Base-by-base conservation (phyloP, 371 early-diverging fungal genomes). In the Apophysomyces trapeziformis region DNA sequence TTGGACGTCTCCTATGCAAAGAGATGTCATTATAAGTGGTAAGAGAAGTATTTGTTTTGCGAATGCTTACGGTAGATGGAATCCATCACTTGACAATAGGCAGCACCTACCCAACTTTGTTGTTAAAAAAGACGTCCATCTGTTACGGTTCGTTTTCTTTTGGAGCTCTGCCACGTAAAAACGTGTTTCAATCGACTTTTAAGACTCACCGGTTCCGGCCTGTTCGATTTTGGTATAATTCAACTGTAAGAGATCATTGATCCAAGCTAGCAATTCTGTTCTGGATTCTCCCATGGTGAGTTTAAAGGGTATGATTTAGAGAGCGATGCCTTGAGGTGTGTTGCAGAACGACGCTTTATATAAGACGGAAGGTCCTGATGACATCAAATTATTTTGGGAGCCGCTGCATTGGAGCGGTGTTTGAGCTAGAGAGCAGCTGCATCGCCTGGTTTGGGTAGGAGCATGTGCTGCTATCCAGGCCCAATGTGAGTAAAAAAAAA, bases 161-260 rank as follows among this genome's bases (percentile, higher is more conserved):
- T 41, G 32, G 32, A 26, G 32, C 13, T 45, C 6, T 45, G 46
- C 43, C 18, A 36, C 18, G 38, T 59, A 38, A 13, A n/a, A 58
- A 36, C 32, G 7, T 32, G 60, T 43, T 8, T 16, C 7, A 35
- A 36, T 14, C 7, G 4, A 37, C 14, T 8, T 57, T 35, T 43
- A 38, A 18, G 26, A 63, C 65, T 60, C 88, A 92, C 95, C 95
- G 65, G 94, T 89, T 57, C 98, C 97, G 58, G 92, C 87, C 69
- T 96, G 96, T 75, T 97, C 97, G 41, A 97, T 85, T 73, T 95
- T 96, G 68, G 95, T 94, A 76, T 93, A 93, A 67, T 84, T 92
- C 57, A 94, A 77, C 64, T 91, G 91, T 41, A 93, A 85, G 12
- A 96, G 87, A 61, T 94, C 94, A 75, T 97, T 98, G 65, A 96